phyloP scores from a whole-genome alignment of 306 rosid species.

The Cucumis cinereus region DNA sequence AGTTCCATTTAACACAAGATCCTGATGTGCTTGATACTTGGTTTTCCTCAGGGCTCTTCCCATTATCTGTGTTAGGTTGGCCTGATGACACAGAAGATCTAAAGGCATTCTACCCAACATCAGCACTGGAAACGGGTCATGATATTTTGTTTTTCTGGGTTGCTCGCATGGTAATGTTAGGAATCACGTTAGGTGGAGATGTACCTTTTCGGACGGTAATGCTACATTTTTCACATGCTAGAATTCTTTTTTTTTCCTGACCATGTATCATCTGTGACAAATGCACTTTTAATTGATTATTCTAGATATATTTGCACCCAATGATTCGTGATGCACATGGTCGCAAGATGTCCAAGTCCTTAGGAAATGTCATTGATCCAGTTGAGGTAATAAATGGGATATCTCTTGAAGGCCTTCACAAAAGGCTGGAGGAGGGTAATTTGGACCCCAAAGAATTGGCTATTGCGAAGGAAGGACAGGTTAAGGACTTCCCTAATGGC shows the following conservation, averaged over 20 bases:
- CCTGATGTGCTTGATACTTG: slow-evolving; percentile 98
- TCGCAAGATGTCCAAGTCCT: slow-evolving; percentile 94
- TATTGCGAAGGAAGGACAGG: slow-evolving; percentile 70
- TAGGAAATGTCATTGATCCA: slow-evolving; percentile 96
- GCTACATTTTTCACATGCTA: not conserved
- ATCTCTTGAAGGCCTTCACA: slow-evolving; percentile 63
- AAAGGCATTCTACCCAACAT: slow-evolving; percentile 82
- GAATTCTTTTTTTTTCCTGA: not conserved
- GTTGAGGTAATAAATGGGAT: slow-evolving; percentile 82
- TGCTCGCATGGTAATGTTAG: slow-evolving; percentile 96
- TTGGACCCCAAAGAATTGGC: slow-evolving; percentile 76
- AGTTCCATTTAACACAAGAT: slow-evolving; percentile 50
- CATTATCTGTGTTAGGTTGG: slow-evolving; percentile 90
- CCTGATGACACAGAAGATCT: slow-evolving; percentile 79
- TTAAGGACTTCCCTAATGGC: slow-evolving; percentile 84
- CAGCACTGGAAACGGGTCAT: slow-evolving; percentile 94
- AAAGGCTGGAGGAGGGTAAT: slow-evolving; percentile 79
- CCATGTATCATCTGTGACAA: not conserved
- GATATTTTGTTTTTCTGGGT: slow-evolving; percentile 97
- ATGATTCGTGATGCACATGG: slow-evolving; percentile 99
- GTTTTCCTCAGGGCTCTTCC: slow-evolving; percentile 96
- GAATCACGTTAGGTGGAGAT: slow-evolving; percentile 72
- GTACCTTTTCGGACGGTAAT: slow-evolving; percentile 71
- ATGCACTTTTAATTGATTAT: slow-evolving; percentile 10
- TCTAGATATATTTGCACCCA: slow-evolving; percentile 90